A percentile compares a stretch with the other conserved stretches of the same genome.
phyloP scores from a whole-genome alignment of 176 grass and related monocot species.

The Musa acuminata region DNA sequence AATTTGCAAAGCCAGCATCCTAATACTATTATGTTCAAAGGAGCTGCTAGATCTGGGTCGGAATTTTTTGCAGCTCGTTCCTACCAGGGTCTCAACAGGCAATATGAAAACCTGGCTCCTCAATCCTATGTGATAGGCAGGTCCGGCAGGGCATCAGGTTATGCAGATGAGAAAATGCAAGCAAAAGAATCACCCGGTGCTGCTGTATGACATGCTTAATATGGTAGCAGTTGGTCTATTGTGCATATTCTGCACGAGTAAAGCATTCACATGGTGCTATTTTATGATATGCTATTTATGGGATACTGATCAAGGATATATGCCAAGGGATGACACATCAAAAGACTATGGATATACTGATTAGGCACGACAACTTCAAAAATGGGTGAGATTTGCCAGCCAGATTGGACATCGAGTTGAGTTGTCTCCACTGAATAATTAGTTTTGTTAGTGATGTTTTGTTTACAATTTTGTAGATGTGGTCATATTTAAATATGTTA shows the following conservation, averaged over 20 bases:
- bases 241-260: not conserved
- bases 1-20: conserved; percentile 35
- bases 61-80: conserved; percentile 70
- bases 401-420: no score
- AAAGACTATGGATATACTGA: no score
- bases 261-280: not conserved
- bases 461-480: no score
- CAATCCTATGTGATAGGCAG: conserved; percentile 49
- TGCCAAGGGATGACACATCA: no score
- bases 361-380: no score
- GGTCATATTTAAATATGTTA: no score
- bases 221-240: not conserved
- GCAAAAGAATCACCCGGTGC: not conserved
- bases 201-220: not conserved
- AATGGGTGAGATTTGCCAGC: no score
- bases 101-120: conserved; percentile 34
- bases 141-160: conserved; percentile 62
- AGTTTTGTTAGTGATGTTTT: no score
- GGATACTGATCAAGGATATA: no score
- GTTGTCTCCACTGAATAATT: no score
- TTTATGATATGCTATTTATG: not conserved
- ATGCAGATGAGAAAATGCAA: conserved; percentile 38
- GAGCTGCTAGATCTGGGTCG: conserved; percentile 51
- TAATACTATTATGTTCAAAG: conserved; percentile 59
- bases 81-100: conserved; percentile 54